Base-by-base conservation (phyloP, 768 basidiomycete genomes). In the Cystofilobasidium bisporidii region DNA sequence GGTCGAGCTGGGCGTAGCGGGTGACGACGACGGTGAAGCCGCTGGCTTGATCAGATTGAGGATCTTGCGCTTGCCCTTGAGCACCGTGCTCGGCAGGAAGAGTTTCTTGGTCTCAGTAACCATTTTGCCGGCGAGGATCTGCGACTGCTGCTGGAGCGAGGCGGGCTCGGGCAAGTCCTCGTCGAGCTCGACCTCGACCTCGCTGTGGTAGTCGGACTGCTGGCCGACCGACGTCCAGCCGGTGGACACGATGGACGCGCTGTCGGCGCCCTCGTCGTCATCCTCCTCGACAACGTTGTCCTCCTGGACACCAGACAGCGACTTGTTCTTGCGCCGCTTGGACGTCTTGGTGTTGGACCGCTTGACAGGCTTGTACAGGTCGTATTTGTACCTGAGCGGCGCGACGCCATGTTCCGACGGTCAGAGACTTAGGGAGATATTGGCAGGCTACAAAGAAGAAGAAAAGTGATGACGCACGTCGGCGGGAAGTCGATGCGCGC, bases 11-110 rank as follows among this genome's bases (percentile, higher is more conserved):
- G 58, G 26, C 30, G 67, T 28, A 18, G 41, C 45, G 4, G 68
- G 63, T 22, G 61, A 58, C 0, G 68, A 59, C 57, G 62, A 8
- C 18, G 67, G n/a, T 41, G 10, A 41, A 41, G 40, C 40, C 40
- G 40, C 56, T 43, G 57, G 30, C 63, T 69, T 69, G 59, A 69
- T 64, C 18, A 69, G n/a, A 8, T 59, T 59, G 38, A 69, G 43
- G 28, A 69, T 43, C 38, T 65, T 64, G 22, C 48, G 41, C 59
- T 69, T 69, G 33, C 50, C 68, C 30, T 69, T 69, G 47, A 69
- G 57, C 1, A 62, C 68, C 2, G 68, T 64, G 36, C 56, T 59
- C 10, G 68, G 68, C 18, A 69, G 63, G 48, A 69, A 69, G 6
- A 69, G 63, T 63, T 69, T 69, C 33, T 63, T 33, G 17, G 61